Evolutionary conservation across 1,284 basidiomycete species (phyloP), one percentile per base, ranked within the genome.

Genomic region (Mycosarcoma mackinlayi): DNA sequence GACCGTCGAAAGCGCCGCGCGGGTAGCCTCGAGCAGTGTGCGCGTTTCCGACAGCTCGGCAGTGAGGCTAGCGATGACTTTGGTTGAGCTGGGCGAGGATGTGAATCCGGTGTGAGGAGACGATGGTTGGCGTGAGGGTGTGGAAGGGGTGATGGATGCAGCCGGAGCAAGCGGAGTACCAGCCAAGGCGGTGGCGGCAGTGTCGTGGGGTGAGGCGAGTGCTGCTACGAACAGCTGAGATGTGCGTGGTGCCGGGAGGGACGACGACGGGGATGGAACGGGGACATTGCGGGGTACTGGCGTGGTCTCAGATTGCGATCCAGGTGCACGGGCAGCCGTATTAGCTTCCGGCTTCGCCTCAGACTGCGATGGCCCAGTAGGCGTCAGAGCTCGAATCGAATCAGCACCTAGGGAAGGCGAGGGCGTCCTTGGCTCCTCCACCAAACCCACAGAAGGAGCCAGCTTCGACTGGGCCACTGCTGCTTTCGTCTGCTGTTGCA

Each of bases 21-120:
- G 92, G 6, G 91, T 91, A 77, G 92, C 91, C 78, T 92, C 91
- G 62, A 93, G 85, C 34, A 90, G 24, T 1, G 41, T 3, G 1
- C 56, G 31, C 1, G 61, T 51, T 21, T 57, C 44, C 21, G 52
- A 19, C 2, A 78, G 61, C 33, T 78, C 73, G 13, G 58, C 31
- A 7, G 76, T 79, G 25, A 79, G 67, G 6, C 49, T 6, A 5
- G 64, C 34, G 35, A 79, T 73, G 18, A 79, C 74, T 48, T 72
- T 73, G 48, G 38, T 27, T 24, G 40, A 19, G 24, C 28, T 46
- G 13, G 50, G 45, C 7, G 50, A 39, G 3, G 19, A 8, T 1
- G 37, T 6, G 18, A 8, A 21, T 8, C 4, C 18, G 19, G 14
- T n/a, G 1, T 6, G 19, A 9, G 18, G 37, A 38, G 37, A 38